Conservation (phyloP, 1,139 yeast species). For the Pichia sp. region DNA sequence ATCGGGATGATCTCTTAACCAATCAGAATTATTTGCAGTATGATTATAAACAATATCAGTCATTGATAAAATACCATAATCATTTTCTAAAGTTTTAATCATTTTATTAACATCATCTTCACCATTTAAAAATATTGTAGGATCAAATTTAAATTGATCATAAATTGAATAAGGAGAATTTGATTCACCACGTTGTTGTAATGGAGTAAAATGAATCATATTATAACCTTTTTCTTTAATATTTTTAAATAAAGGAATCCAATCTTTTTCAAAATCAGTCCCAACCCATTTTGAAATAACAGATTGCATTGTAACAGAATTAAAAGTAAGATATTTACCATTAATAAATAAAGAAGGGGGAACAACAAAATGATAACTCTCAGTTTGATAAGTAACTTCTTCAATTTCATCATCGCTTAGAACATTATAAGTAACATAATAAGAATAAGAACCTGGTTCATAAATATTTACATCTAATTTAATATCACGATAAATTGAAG, state of each 20-base stretch:
- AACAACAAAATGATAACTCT: conserved; percentile 67
- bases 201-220: conserved; percentile 93
- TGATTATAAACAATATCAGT: conserved; percentile 95
- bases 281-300: conserved; percentile 94
- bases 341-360: conserved; percentile 67
- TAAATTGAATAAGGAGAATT: conserved; percentile 88
- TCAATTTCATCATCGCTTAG: conserved; percentile 29
- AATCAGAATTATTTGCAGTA: conserved; percentile 82
- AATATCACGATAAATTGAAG: conserved; percentile 55
- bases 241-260: conserved; percentile 61
- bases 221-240: conserved; percentile 77
- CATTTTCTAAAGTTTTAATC: conserved; percentile 43
- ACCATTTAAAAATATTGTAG: conserved; percentile 47
- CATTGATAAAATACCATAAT: conserved; percentile 62
- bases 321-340: conserved; percentile 57
- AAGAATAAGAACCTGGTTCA: conserved; percentile 77
- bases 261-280: conserved; percentile 38
- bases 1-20: conserved; percentile 85
- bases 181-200: conserved; percentile 82
- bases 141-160: conserved; percentile 79
- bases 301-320: conserved; percentile 78
- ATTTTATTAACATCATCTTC: conserved; percentile 41
- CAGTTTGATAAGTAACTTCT: conserved; percentile 37
- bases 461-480: conserved; percentile 54
- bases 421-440: conserved; percentile 46